Evolutionary conservation across 306 rosid genomes (phyloP).

Genomic region (Vigna angularis): DNA sequence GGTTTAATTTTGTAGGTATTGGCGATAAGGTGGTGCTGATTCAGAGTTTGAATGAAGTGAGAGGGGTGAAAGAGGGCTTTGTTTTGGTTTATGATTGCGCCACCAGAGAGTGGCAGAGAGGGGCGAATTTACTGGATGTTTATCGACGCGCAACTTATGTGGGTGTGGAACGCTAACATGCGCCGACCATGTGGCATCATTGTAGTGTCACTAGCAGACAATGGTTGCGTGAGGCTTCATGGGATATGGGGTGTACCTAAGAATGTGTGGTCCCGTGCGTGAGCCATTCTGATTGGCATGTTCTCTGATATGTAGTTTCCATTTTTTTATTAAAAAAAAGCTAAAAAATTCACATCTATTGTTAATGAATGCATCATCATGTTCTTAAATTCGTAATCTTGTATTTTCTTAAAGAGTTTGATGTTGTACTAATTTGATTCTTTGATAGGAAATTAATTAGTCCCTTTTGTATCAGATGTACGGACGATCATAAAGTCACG

Average conservation of each 20-base stretch:
- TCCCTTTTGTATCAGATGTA: no score
- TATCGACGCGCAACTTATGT: slow-evolving; percentile 77
- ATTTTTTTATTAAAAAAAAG: neutral
- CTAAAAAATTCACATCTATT: slow-evolving; percentile 9
- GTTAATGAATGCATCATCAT: neutral
- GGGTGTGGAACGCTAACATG: slow-evolving; percentile 60
- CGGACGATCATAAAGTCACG: no score
- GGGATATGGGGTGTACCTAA: slow-evolving; percentile 44
- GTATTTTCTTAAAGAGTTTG: neutral
- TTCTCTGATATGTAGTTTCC: neutral
- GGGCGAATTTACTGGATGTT: slow-evolving; percentile 60
- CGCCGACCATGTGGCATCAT: slow-evolving; percentile 24
- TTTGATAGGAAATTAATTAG: no score
- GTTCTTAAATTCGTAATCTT: neutral
- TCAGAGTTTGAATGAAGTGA: slow-evolving; percentile 52
- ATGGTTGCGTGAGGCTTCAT: slow-evolving; percentile 26
- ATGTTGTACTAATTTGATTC: neutral
- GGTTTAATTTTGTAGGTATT: slow-evolving; percentile 70
- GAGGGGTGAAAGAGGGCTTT: slow-evolving; percentile 59
- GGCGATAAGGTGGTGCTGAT: slow-evolving; percentile 66
- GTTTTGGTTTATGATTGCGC: slow-evolving; percentile 62
- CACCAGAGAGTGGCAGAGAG: slow-evolving; percentile 63
- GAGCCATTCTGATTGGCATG: slow-evolving; percentile 15
- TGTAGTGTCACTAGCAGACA: slow-evolving; percentile 49
- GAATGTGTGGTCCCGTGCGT: slow-evolving; percentile 26